Evolutionary conservation across 2,329 filamentous ascomycete genomes (phyloP).

Genomic region (Nemania serpens): DNA sequence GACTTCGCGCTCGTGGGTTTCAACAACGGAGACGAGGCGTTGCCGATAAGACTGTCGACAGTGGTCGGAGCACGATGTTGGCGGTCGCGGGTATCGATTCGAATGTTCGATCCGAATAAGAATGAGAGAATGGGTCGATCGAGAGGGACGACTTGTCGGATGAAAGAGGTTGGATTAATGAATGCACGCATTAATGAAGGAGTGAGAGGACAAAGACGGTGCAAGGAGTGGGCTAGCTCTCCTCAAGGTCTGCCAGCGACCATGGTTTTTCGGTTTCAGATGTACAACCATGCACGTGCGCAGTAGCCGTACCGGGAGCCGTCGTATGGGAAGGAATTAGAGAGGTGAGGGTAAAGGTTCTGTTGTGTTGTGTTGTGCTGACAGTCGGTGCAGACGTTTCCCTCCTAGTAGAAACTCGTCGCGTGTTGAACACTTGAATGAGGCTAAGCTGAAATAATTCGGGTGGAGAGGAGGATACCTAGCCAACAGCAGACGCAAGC

Average conservation of each 20-base stretch:
- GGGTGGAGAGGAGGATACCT: constrained; percentile 22
- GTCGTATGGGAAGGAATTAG: neutral
- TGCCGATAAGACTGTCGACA: too few species aligned
- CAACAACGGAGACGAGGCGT: too few species aligned
- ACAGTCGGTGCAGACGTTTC: constrained; percentile 5
- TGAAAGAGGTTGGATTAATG: constrained; percentile 3
- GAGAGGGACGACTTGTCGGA: neutral
- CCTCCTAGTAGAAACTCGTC: constrained; percentile 33
- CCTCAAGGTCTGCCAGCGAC: constrained; percentile 34
- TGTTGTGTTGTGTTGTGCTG: constrained; percentile 9
- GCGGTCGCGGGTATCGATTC: neutral
- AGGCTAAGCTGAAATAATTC: constrained; percentile 25
- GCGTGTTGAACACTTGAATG: constrained; percentile 33
- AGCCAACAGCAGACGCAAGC: constrained; percentile 18
- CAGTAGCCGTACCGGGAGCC: constrained; percentile 20
- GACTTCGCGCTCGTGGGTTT: constrained; percentile 29
- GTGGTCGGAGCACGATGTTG: neutral
- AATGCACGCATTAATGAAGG: constrained; percentile 28
- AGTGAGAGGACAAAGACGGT: constrained; percentile 30
- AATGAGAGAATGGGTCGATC: neutral
- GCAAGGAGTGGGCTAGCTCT: constrained; percentile 23
- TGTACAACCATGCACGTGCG: constrained; percentile 27
- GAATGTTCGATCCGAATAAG: neutral
- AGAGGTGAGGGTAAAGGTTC: neutral
- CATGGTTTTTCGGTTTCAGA: constrained; percentile 29